Conservation (phyloP, 768 basidiomycete species). For the Lactarius trivialis region DNA sequence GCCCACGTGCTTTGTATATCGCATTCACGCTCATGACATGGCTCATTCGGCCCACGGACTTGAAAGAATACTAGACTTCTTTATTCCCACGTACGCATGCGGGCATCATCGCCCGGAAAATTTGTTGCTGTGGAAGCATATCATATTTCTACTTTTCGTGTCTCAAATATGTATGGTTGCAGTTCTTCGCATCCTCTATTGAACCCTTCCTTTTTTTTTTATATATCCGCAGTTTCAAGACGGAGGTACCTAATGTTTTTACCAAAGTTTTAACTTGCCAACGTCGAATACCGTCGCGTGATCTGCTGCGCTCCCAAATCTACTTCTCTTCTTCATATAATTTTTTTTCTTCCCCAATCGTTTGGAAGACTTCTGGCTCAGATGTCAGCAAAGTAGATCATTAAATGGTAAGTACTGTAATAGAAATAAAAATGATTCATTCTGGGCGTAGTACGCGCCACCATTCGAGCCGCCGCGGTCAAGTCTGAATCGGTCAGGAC, state of each 20-base stretch:
- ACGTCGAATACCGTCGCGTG: background rate
- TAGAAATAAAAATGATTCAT: too few relatives aligned
- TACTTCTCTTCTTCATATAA: background rate
- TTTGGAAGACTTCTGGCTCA: background rate
- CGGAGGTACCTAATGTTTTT: background rate
- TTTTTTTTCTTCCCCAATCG: background rate
- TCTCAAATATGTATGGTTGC: slow-evolving; percentile 2
- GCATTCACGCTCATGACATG: slow-evolving; percentile 3
- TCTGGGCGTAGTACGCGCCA: background rate
- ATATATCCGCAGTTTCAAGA: background rate
- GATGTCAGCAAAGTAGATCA: background rate
- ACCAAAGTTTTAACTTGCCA: background rate
- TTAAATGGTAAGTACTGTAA: too few relatives aligned
- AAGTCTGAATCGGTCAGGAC: too few relatives aligned
- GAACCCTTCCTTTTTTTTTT: background rate
- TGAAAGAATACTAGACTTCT: background rate
- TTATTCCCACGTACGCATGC: background rate
- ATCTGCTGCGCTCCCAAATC: background rate
- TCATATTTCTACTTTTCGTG: background rate
- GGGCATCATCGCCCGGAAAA: background rate
- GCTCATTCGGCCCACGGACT: slow-evolving; percentile 6
- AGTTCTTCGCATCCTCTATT: background rate
- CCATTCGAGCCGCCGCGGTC: background rate
- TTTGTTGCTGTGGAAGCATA: background rate
- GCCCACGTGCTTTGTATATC: background rate